Evolutionary conservation across 768 basidiomycete species (phyloP), one percentile per base, ranked within the genome.

Genomic region (Xerocomus spinulosus): DNA sequence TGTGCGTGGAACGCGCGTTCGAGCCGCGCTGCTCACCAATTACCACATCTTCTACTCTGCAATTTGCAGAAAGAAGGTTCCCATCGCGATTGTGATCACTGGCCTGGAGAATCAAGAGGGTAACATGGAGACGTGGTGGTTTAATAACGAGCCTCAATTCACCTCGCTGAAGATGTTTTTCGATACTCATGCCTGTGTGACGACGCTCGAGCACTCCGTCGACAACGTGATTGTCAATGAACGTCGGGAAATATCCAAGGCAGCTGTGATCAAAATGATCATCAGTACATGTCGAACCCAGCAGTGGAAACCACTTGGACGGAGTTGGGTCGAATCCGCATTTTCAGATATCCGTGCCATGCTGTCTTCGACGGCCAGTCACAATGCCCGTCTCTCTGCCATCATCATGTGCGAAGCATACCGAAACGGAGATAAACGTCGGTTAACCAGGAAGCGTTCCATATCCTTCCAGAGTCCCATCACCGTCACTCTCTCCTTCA

Each of bases 41-140:
- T 75, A 73, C 61, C 57, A 59, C 26, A 50, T 73, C 25, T 71
- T 74, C 50, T 58, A 64, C 20, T 64, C 73, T 7, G 65, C 70
- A 9, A 68, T 76, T 26, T 76, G 74, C 50, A 62, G 59, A 41
- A 52, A 54, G 38, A 54, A 62, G 17, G 73, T 76, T 4, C 74
- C 74, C 3, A 67, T 70, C 24, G 60, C 65, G 4, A 49, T 75
- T 34, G 70, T 66, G 4, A 52, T 75, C n/a, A 75, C 72, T 1
- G 70, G 72, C 23, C 62, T 75, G n/a, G 73, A 73, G 46, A 55
- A 64, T 48, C 66, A 70, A 43, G 62, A 68, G 28, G 52, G 38
- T 13, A 49, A 33, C 24, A 69, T 70, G 68, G 68, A 69, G 20
- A 48, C 18, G 13, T 69, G 69, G 68, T 69, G 68, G 69, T 21